Percentiles rank a stretch among this genome's conserved stretches.
These are phyloP conservation scores for Coemansia sp. DNA, from an alignment of 192 early-diverging fungal species.

Conservation along the genomic window DNA sequence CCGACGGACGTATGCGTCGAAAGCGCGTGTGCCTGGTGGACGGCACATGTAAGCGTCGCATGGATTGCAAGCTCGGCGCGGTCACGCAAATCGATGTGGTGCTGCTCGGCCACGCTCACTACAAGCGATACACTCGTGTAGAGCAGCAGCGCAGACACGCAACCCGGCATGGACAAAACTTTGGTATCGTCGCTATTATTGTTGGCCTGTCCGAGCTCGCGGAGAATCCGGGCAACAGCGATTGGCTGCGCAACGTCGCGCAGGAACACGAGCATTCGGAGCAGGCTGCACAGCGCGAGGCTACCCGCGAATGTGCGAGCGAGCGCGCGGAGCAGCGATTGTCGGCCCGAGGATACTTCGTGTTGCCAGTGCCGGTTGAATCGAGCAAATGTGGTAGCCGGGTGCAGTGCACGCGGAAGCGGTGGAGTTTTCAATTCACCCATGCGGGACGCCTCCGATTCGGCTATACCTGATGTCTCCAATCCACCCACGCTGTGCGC, in stretches of 20 bases:
- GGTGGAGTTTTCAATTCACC: neutral
- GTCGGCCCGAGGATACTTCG: neutral
- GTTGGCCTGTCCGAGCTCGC: slow-evolving; percentile 1
- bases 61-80: slow-evolving; percentile 17
- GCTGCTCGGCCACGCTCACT: slow-evolving; percentile 23
- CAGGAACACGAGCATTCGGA: slow-evolving; percentile 26
- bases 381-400: neutral
- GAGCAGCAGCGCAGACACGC: neutral
- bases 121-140: slow-evolving; percentile 2
- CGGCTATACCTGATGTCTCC: no score
- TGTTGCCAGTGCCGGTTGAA: slow-evolving; percentile 17
- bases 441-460: no score
- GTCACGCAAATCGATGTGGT: slow-evolving; percentile 41
- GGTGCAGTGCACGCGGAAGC: neutral
- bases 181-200: no score
- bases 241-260: slow-evolving; percentile 17
- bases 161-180: neutral
- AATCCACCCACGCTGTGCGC: no score
- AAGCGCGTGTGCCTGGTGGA: slow-evolving; percentile 11
- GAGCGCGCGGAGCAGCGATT: slow-evolving; percentile 10
- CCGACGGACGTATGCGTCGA: neutral
- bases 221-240: slow-evolving; percentile 23
- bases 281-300: slow-evolving; percentile 7
- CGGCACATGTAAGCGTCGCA: slow-evolving; percentile 10
- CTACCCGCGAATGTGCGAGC: slow-evolving; percentile 12